Percentiles rank a stretch among this genome's conserved stretches.
phyloP scores from a whole-genome alignment of 495 filamentous ascomycete species.

The Penicillium egyptiacum region DNA sequence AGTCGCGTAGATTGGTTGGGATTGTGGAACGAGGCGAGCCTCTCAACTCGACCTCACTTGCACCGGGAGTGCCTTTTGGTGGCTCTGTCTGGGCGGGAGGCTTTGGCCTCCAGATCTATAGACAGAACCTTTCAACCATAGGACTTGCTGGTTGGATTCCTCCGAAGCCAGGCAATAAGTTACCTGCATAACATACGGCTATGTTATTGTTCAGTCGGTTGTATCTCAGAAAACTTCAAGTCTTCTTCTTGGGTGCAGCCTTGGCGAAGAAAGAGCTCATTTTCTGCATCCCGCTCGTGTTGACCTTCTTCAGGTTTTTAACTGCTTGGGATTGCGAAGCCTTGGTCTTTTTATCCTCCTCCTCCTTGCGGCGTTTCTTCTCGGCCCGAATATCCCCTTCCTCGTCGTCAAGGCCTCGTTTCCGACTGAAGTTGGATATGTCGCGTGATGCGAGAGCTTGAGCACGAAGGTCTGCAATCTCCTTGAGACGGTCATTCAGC shows the following conservation, averaged over 20 bases:
- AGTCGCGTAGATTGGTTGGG: background rate
- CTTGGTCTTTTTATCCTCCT: conserved; percentile 76
- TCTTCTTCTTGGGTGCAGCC: conserved; percentile 45
- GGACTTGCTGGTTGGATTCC: background rate
- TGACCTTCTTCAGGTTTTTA: conserved; percentile 79
- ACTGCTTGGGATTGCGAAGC: conserved; percentile 69
- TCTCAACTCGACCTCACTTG: background rate
- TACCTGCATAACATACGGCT: background rate
- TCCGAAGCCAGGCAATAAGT: background rate
- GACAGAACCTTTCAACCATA: background rate
- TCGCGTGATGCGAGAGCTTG: conserved; percentile 68
- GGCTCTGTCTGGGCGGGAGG: background rate
- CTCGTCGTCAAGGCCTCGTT: conserved; percentile 69
- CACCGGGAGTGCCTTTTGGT: background rate
- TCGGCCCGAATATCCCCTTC: conserved; percentile 52
- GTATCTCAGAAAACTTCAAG: conserved; percentile 19
- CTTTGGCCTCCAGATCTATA: background rate
- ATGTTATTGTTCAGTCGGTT: background rate
- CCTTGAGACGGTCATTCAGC: conserved; percentile 63
- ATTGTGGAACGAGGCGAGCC: background rate
- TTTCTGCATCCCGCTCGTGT: conserved; percentile 93
- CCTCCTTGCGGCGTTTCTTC: conserved; percentile 67
- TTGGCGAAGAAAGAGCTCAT: conserved; percentile 93
- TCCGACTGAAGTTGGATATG: conserved; percentile 70
- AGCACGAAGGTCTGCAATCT: conserved; percentile 61